Percentiles rank a stretch among this genome's conserved stretches.
Conservation (phyloP, 1,284 basidiomycete genomes). For the Papiliotrema laurentii region DNA sequence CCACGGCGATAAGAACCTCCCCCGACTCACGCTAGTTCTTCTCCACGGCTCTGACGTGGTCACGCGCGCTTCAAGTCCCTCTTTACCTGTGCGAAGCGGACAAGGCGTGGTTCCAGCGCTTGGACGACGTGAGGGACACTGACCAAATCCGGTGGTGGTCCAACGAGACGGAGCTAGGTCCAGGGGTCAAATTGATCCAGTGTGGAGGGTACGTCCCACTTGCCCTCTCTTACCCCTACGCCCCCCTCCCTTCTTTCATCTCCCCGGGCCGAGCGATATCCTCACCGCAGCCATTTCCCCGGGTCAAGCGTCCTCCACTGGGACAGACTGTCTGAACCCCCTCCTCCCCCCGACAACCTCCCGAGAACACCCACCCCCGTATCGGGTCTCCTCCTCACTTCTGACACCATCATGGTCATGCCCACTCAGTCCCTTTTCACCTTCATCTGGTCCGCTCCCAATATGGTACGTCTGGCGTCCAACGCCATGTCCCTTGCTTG, state of each 20-base stretch:
- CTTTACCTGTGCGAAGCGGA: constrained; percentile 39
- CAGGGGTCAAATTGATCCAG: constrained; percentile 32
- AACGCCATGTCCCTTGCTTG: not conserved
- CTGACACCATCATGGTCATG: constrained; percentile 46
- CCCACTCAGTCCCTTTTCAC: constrained; percentile 39
- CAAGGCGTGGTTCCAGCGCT: constrained; percentile 39
- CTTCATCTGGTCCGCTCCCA: constrained; percentile 46
- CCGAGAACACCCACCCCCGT: constrained; percentile 26
- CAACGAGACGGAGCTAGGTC: constrained; percentile 19
- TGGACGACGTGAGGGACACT: constrained; percentile 14
- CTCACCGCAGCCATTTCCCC: constrained; percentile 37
- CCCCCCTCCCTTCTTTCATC: too few species aligned
- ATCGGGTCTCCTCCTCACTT: constrained; percentile 35
- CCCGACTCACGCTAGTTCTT: constrained; percentile 36
- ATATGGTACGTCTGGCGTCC: constrained; percentile 32
- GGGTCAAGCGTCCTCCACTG: constrained; percentile 44
- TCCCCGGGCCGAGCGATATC: too few species aligned
- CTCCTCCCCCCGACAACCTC: constrained; percentile 17
- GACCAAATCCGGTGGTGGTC: constrained; percentile 36
- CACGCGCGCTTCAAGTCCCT: constrained; percentile 38
- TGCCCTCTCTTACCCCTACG: too few species aligned
- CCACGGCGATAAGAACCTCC: not conserved
- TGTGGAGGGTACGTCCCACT: constrained; percentile 42
- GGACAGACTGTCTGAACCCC: constrained; percentile 39
- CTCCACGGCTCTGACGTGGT: constrained; percentile 43